Base-by-base conservation (phyloP, 768 basidiomycete species). In the Suillus ampliporus region DNA sequence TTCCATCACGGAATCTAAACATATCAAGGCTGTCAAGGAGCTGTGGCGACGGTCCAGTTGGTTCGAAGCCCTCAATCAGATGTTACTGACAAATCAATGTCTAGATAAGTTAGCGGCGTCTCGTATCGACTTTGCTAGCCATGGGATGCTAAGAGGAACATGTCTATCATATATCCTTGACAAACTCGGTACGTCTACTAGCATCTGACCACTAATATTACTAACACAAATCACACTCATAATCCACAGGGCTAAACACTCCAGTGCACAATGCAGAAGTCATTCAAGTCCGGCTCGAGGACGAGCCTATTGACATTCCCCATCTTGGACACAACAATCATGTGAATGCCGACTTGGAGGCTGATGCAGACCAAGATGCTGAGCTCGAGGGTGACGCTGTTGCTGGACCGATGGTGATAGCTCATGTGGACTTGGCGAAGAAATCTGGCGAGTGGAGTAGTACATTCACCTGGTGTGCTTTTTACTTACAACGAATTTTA, bases 1-100 rank as follows among this genome's bases (percentile, higher is more conserved):
- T 21, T 79, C 76, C 19, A 78, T 78, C 23, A 79, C 75, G 0
- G 76, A 79, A 48, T 74, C 73, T 1, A 74, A 74, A 58, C 77
- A 76, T 56, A 79, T 77, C 61, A 71, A 74, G 31, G 76, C 76
- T 15, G 76, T 79, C 15, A 78, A 78, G 57, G 50, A 75, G 51
- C 77, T 75, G 1, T 78, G 70, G 66, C 68, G 69, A 4, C 67
- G 67, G 5, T 77, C 77, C 4, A 66, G 53, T 43, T 35, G 19
- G 10, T 54, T 47, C 17, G 31, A 61, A 17, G 52, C 64, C 9
- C 59, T 67, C 19, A 26, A 44, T 11, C 66, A 69, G 59, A 69
- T 69, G 61, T 34, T 69, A 9, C 23, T 71, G 17, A 76, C 72
- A 1, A 78, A 74, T 56, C 69, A 69, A 34, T 60, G 69, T 19